Base-by-base conservation (phyloP, 306 rosid genomes). In the Castanospermum australe region DNA sequence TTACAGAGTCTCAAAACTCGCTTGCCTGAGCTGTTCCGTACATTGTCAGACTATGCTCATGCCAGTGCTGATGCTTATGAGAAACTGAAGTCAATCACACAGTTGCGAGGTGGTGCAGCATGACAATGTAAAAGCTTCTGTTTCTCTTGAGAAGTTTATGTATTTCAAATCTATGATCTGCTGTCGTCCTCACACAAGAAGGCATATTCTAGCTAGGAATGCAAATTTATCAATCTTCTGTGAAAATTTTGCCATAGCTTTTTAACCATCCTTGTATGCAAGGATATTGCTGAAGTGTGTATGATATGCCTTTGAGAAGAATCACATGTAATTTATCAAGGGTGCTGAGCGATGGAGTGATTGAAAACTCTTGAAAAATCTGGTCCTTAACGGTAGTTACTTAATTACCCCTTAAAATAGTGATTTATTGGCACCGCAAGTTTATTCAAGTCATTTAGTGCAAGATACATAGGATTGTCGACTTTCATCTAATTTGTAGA, bases 1-100 rank as follows among this genome's bases (percentile, higher is more conserved):
- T 87, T 93, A 0, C 89, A 88, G 56, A 85, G 87, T 75, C 89
- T 93, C 72, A 93, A 85, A 85, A 86, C 91, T 73, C 90, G 94
- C 50, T 45, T 93, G 89, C 97, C 97, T 1, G 97, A 93, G 89
- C 87, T 93, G 71, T 93, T 93, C 66, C 94, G 94, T 0, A 82
- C 94, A 14, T 48, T 93, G 80, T 84, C 91, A 6, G 91, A 89
- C 73, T 91, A 91, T 52, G 41, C 92, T 8, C 82, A 42, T 42
- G 82, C 91, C 6, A 84, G 96, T 79, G 78, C 87, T 20, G 96
- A 91, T 21, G 86, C 87, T 64, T 93, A 91, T 21, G 84, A 72
- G 69, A 89, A 77, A 62, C 84, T 91, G 63, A 85, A 83, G 83
- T 85, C 69, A 51, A 79, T 89, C 35, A 56, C 86, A 57, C 83